These are phyloP conservation scores for Candida albicans DNA, from an alignment of 1,139 yeast genomes.

Conservation along the genomic window DNA sequence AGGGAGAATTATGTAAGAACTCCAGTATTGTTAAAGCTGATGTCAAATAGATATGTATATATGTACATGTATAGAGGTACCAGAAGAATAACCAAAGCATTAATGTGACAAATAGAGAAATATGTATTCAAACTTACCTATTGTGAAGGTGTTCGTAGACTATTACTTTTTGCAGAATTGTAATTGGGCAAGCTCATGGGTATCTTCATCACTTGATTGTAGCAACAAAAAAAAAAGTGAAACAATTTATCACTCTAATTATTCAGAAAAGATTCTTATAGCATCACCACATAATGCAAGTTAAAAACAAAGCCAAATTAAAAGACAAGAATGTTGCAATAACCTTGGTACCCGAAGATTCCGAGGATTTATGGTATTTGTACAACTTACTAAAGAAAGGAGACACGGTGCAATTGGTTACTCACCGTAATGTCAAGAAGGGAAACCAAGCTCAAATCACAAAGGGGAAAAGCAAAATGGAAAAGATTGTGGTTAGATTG, in stretches of 20 bases:
- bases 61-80: not conserved
- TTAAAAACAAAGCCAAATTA: conserved; percentile 17
- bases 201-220: no score
- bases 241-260: not conserved
- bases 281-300: conserved; percentile 13
- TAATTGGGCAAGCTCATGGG: not conserved
- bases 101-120: not conserved
- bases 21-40: conserved; percentile 65
- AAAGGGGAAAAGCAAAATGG: conserved; percentile 51
- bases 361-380: conserved; percentile 88
- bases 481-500: conserved; percentile 57
- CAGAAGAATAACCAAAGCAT: not conserved
- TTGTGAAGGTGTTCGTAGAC: no score
- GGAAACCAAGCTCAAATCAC: conserved; percentile 25
- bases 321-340: conserved; percentile 68
- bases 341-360: conserved; percentile 75
- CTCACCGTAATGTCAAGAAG: conserved; percentile 64
- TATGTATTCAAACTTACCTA: no score
- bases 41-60: conserved; percentile 52
- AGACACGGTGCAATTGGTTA: conserved; percentile 70
- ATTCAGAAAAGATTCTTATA: not conserved
- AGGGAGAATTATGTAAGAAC: conserved; percentile 73
- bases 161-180: not conserved
- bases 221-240: not conserved
- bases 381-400: conserved; percentile 77